Percentiles rank a stretch among this genome's conserved stretches.
Conservation (phyloP, 2,329 filamentous ascomycete genomes). For the Neophaeococcomyces aloes region DNA sequence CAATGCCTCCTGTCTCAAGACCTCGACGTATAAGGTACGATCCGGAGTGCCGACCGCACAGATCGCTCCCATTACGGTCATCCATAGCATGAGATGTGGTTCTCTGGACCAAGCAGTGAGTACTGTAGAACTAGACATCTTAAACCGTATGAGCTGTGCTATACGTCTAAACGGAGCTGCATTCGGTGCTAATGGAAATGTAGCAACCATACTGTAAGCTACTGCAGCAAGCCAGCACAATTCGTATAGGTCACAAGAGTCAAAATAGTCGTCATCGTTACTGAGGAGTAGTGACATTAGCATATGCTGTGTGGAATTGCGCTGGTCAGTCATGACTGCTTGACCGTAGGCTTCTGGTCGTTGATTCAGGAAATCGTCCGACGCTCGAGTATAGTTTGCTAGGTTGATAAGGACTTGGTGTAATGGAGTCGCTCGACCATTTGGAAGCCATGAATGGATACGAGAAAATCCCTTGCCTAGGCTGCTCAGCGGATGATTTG, state of each 20-base stretch:
- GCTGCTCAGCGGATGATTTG: conserved; percentile 23
- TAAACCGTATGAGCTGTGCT: conserved; percentile 21
- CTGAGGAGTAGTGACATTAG: conserved; percentile 26
- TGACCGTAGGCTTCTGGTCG: conserved; percentile 15
- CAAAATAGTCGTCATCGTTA: conserved; percentile 17
- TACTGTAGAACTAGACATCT: conserved; percentile 21
- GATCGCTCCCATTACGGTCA: conserved; percentile 30
- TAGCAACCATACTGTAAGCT: conserved; percentile 30
- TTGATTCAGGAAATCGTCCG: conserved; percentile 21
- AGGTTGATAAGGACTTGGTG: conserved; percentile 26
- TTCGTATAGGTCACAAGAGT: conserved; percentile 26
- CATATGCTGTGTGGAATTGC: conserved; percentile 31
- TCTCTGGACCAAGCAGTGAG: conserved; percentile 23
- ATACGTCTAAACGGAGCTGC: conserved; percentile 28
- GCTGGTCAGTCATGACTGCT: conserved; percentile 27
- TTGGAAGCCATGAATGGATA: conserved; percentile 9
- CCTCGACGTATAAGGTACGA: conserved; percentile 27
- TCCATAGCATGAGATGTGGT: conserved; percentile 27
- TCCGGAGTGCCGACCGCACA: conserved; percentile 26
- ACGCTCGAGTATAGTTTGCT: conserved; percentile 25
- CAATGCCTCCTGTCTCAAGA: conserved; percentile 20
- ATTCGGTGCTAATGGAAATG: conserved; percentile 31
- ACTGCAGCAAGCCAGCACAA: conserved; percentile 28
- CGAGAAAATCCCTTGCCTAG: conserved; percentile 21
- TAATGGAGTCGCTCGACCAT: conserved; percentile 19